Base-by-base conservation (phyloP, 805 yeast genomes). In the Jamesozyma rosinii region DNA sequence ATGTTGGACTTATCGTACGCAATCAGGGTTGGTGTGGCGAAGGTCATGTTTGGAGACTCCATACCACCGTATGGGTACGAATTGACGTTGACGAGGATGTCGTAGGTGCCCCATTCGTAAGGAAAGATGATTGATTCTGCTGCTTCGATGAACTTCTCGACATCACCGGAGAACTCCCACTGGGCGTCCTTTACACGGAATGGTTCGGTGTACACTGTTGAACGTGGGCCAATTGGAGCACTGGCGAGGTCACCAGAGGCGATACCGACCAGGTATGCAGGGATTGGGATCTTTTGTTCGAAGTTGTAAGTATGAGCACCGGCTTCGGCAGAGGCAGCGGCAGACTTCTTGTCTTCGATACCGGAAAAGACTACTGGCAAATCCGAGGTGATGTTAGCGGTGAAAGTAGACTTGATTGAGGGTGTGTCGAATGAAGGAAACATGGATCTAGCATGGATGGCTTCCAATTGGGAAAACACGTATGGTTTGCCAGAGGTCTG, bases 381-480 rank as follows among this genome's bases (percentile, higher is more conserved):
- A 14, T 77, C 72, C 1, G 95, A 83, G 35, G 63, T 71, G 42
- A 83, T 77, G 20, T 65, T 66, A 49, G 81, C 78, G 15, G 66
- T 60, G 55, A 71, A 83, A 0, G 80, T 69, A 1, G 88, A 73
- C 60, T 88, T 88, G 26, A 87, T 72, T 0, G 90, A 73, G 1
- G 96, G 95, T 0, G 96, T 87, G 62, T 88, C 96, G 58, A 88
- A 88, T 54, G 87, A 83, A 8, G 96, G 96, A 66, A 83, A 81
- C 56, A 87, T 70, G 14, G 90, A 76, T 55, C 96, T 74, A 5
- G 95, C 92, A 57, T 88, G 95, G 49, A 84, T 87, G 31, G 95
- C 88, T 66, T 88, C 95, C 58, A 94, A 76, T 65, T 88, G 96
- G 10, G 95, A 85, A 61, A 87, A 88, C 45, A 88, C 70, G 21